Base-by-base conservation (phyloP, 73 alveolate species). In the Tetrahymena malaccensis region DNA sequence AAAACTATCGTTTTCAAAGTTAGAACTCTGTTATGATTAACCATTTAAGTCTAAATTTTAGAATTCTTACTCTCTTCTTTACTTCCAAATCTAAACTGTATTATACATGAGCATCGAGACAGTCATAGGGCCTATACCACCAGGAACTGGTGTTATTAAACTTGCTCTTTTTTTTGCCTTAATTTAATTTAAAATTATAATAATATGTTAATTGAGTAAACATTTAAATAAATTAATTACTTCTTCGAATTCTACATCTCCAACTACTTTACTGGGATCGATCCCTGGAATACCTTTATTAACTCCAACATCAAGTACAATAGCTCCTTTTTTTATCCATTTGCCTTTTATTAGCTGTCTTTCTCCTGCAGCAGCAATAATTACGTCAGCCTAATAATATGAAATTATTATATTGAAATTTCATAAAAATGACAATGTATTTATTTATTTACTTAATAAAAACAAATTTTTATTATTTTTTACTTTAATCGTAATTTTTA, bases 71-170 rank as follows among this genome's bases (percentile, higher is more conserved):
- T 25, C 6, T n/a, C 37, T 27, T 11, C 89, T 70, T n/a, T 70
- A n/a, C 31, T 70, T 70, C 89, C 89, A 70, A 25, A 70, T 70
- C 31, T 70, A n/a, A 25, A 70, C 89, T 70, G 89, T 70, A 11
- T 70, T 70, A 40, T 25, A 31, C 89, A 70, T 70, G 17, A 97
- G 96, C 99, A 97, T 97, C 3, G 99, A 96, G 13, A 97, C 97
- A n/a, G 99, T 97, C 98, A 97, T 96, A 5, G 99, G 99, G 19
- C 99, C 99, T 27, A 97, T 98, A 16, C 99, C 99, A 33, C 99
- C 99, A 31, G 99, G 99, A 16, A 97, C 99, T 4, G 99, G 99
- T 22, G 99, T 97, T 16, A 97, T 96, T 85, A 93, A 93, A 40
- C 97, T 93, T 25, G 97, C 98, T 38, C 84, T 94, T 34, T 85